Conservation (phyloP, 2,329 filamentous ascomycete species). For the Orbilia ellipsospora region DNA sequence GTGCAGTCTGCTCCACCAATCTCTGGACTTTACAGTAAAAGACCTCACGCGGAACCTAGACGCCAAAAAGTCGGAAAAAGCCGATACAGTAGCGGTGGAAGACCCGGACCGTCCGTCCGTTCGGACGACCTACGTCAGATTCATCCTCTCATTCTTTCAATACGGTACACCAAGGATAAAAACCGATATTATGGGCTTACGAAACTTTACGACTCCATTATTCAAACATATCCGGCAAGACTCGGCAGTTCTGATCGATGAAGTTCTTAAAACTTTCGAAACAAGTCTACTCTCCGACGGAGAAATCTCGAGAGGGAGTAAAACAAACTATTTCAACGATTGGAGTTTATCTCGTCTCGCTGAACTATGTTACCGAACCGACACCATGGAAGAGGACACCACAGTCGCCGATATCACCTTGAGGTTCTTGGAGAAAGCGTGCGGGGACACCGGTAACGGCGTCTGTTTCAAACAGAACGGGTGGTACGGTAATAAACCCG, state of each 20-base stretch:
- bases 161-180: conserved; percentile 82
- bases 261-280: conserved; percentile 78
- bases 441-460: conserved; percentile 78
- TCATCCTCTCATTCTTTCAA: conserved; percentile 81
- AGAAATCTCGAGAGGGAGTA: conserved; percentile 77
- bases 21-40: conserved; percentile 81
- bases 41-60: conserved; percentile 83
- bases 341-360: conserved; percentile 78
- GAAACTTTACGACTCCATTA: conserved; percentile 74
- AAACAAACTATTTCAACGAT: conserved; percentile 79
- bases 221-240: conserved; percentile 83
- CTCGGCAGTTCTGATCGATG: conserved; percentile 76
- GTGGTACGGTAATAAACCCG: conserved; percentile 75
- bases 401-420: conserved; percentile 77
- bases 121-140: conserved; percentile 82
- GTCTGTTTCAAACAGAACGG: conserved; percentile 80
- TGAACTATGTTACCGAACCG: conserved; percentile 72
- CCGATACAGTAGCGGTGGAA: conserved; percentile 70
- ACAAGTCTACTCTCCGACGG: conserved; percentile 78
- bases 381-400: conserved; percentile 65
- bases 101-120: conserved; percentile 79
- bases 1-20: conserved; percentile 80
- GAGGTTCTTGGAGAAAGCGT: conserved; percentile 78
- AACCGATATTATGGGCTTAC: conserved; percentile 82
- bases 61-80: conserved; percentile 65